Evolutionary conservation across 768 basidiomycete genomes (phyloP).

Genomic region (Xerocomus potaroensis): DNA sequence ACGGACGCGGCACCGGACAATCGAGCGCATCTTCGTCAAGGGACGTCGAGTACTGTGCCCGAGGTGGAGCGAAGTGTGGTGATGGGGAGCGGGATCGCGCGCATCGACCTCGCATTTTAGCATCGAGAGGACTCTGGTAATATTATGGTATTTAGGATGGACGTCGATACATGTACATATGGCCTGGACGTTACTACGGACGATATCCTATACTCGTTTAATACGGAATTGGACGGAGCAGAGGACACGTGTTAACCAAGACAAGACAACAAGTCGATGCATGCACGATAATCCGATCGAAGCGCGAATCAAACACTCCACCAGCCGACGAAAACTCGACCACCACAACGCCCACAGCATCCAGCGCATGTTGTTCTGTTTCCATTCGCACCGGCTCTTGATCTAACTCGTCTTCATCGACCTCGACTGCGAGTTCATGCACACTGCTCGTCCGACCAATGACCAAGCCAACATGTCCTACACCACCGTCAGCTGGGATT

Average conservation of each 20-base stretch:
- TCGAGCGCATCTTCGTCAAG: slow-evolving; percentile 22
- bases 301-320: slow-evolving; percentile 18
- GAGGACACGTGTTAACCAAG: no score
- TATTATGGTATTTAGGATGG: slow-evolving; percentile 24
- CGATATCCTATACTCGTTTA: no score
- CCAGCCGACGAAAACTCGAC: no score
- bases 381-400: neutral
- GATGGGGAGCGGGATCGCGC: slow-evolving; percentile 21
- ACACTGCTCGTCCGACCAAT: slow-evolving; percentile 8
- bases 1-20: neutral
- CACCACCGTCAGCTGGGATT: slow-evolving; percentile 20
- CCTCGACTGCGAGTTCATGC: slow-evolving; percentile 12
- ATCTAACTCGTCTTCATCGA: neutral
- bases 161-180: neutral
- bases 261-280: no score
- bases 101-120: slow-evolving; percentile 25
- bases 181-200: neutral
- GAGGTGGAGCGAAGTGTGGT: slow-evolving; percentile 23
- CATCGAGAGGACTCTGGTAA: neutral
- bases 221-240: no score
- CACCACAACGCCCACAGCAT: neutral
- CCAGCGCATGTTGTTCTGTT: neutral
- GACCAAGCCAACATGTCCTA: slow-evolving; percentile 7
- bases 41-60: slow-evolving; percentile 13
- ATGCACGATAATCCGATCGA: slow-evolving; percentile 21